These are phyloP conservation scores for Shiraia bambusicola DNA, from an alignment of 2,329 filamentous ascomycete species.

Conservation along the genomic window DNA sequence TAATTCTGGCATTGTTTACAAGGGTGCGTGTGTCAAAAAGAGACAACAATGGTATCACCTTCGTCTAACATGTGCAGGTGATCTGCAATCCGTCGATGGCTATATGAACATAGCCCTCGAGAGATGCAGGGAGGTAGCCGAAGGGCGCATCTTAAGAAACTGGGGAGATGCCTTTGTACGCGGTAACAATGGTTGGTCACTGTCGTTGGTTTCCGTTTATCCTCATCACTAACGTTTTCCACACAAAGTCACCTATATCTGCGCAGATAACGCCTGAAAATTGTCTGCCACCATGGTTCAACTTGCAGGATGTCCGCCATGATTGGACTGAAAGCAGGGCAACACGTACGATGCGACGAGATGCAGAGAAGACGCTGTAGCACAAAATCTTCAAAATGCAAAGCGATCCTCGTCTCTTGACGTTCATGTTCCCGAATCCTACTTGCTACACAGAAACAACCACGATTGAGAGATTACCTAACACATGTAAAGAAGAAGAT, in stretches of 20 bases:
- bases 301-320: too few species aligned
- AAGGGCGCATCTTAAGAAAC: conserved; percentile 76
- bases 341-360: too few species aligned
- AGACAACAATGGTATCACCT: conserved; percentile 1
- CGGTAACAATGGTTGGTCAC: conserved; percentile 79
- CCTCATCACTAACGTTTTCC: not conserved
- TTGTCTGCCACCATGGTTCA: too few species aligned
- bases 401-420: too few species aligned
- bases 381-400: too few species aligned
- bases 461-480: too few species aligned
- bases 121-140: conserved; percentile 88
- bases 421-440: too few species aligned
- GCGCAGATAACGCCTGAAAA: conserved; percentile 31
- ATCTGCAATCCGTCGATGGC: conserved; percentile 92
- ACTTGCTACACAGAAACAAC: too few species aligned
- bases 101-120: conserved; percentile 99
- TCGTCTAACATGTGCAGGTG: conserved; percentile 59
- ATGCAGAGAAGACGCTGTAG: too few species aligned
- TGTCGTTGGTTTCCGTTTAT: not conserved
- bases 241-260: conserved; percentile 33
- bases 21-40: conserved; percentile 59
- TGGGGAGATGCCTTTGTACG: conserved; percentile 95
- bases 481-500: too few species aligned
- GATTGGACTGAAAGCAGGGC: too few species aligned
- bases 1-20: conserved; percentile 98